These are phyloP conservation scores for Cercospora sesami DNA, from an alignment of 2,329 filamentous ascomycete genomes.

Conservation along the genomic window DNA sequence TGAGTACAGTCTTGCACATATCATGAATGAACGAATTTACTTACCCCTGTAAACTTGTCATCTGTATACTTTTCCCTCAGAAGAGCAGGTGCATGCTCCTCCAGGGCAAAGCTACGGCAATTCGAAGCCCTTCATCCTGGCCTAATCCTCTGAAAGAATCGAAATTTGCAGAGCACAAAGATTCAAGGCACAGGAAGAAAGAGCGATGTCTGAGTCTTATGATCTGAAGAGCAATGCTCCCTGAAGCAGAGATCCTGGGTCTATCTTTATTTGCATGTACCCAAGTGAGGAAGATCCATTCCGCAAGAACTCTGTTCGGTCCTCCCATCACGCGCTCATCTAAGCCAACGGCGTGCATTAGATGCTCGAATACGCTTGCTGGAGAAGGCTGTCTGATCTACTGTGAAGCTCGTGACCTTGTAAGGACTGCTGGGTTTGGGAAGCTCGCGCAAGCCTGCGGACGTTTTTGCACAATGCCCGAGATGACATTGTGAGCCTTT, in stretches of 20 bases:
- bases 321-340: background rate
- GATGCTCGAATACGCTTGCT: background rate
- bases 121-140: background rate
- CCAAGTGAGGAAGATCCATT: background rate
- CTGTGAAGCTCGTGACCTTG: background rate
- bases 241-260: background rate
- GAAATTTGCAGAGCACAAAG: background rate
- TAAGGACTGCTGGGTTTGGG: background rate
- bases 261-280: conserved; percentile 1
- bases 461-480: background rate
- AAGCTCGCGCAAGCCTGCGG: background rate
- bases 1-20: background rate
- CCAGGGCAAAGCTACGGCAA: background rate
- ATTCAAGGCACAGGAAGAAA: background rate
- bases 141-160: background rate
- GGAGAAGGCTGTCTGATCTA: background rate
- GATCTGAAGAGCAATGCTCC: background rate
- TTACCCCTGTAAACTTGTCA: background rate
- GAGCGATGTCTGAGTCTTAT: background rate
- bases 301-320: background rate
- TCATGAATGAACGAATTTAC: conserved; percentile 8
- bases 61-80: background rate
- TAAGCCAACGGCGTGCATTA: background rate
- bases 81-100: background rate
- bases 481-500: no score